These are phyloP conservation scores for Sclerotinia minor DNA, from an alignment of 2,329 filamentous ascomycete species.

Conservation along the genomic window DNA sequence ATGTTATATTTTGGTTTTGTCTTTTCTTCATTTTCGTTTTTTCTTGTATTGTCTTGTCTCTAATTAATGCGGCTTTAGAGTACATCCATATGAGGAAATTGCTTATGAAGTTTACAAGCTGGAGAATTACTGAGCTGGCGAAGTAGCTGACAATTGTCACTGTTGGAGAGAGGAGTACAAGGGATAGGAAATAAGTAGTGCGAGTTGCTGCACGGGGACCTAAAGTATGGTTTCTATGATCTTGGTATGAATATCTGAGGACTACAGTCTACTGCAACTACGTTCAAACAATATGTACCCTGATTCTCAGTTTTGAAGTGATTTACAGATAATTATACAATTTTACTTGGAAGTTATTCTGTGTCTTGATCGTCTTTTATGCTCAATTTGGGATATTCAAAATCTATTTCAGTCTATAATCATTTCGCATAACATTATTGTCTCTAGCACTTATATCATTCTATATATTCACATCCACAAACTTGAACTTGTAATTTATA, in stretches of 20 bases:
- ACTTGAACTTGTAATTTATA: no score
- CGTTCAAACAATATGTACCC: background rate
- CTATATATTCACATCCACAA: no score
- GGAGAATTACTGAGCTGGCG: constrained; percentile 44
- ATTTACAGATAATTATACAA: no score
- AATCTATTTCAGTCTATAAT: no score
- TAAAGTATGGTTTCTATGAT: background rate
- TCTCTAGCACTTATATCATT: no score
- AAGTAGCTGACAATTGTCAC: background rate
- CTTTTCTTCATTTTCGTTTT: constrained; percentile 25
- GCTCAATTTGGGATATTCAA: background rate
- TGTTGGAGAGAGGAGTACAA: background rate
- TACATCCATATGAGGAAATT: constrained; percentile 54
- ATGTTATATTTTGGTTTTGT: constrained; percentile 12
- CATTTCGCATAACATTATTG: no score
- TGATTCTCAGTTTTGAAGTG: background rate
- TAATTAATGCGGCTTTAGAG: constrained; percentile 31
- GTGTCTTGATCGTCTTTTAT: background rate
- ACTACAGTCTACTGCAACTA: background rate
- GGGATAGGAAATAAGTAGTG: background rate
- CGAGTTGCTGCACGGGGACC: background rate
- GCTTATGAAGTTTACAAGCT: constrained; percentile 52
- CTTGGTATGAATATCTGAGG: background rate
- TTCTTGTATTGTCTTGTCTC: background rate
- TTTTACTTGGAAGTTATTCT: background rate